phyloP scores from a whole-genome alignment of 768 basidiomycete species.

The Amanita molliuscula region DNA sequence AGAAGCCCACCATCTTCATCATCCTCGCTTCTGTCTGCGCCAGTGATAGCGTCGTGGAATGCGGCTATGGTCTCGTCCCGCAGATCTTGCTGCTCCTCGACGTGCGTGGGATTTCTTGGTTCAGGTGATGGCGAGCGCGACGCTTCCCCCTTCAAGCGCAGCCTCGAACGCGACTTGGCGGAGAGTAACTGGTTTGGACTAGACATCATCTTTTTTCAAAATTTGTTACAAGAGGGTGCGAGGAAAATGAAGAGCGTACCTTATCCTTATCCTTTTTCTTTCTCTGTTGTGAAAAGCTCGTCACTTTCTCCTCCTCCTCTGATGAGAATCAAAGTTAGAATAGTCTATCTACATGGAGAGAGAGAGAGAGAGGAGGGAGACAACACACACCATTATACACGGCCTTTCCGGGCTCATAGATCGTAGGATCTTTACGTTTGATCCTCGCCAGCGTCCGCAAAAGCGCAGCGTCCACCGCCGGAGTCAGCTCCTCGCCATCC shows the following conservation, averaged over 20 bases:
- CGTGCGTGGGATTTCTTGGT: conserved; percentile 49
- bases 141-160: conserved; percentile 29
- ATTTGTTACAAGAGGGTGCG: background rate
- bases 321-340: background rate
- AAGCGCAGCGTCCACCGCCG: conserved; percentile 89
- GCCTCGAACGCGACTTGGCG: conserved; percentile 64
- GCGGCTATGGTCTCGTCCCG: conserved; percentile 78
- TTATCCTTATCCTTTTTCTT: conserved; percentile 35
- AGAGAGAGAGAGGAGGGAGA: background rate
- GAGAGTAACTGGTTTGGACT: conserved; percentile 68
- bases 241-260: conserved; percentile 21
- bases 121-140: conserved; percentile 53
- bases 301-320: conserved; percentile 62
- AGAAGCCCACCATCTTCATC: conserved; percentile 60
- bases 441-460: conserved; percentile 84
- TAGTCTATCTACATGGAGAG: background rate
- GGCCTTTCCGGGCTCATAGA: conserved; percentile 61
- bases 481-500: conserved; percentile 90
- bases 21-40: conserved; percentile 22
- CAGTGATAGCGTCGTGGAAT: conserved; percentile 45
- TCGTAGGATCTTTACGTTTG: conserved; percentile 68
- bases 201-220: background rate
- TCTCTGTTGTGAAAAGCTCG: conserved; percentile 13
- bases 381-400: conserved; percentile 70
- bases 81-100: conserved; percentile 66